Evolutionary conservation across 179 eudicot species (phyloP), one percentile per base, ranked within the genome.

Genomic region (Silene noctiflora): DNA sequence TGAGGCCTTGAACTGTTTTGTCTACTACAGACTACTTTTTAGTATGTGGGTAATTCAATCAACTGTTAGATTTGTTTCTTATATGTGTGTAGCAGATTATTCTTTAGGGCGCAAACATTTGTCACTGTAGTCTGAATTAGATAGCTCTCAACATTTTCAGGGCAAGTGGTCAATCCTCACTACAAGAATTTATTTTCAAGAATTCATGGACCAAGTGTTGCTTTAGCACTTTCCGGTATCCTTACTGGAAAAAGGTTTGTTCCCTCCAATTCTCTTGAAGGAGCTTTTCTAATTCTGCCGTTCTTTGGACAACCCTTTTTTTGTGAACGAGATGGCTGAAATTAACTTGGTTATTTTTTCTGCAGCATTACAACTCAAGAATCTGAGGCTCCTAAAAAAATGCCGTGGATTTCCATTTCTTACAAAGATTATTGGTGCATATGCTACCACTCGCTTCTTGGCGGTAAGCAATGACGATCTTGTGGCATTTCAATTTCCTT

Each of bases 161-260:
- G 96, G 60, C 86, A 93, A 79, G 72, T 93, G 74, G 83, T 96
- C 58, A 66, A 68, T 78, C 92, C 93, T 70, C 91, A 91, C 79
- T 93, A 85, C 80, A 79, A 77, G 67, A 67, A 76, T 35, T 55
- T 82, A 12, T 85, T 55, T 71, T 75, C 86, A 71, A 88, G 82
- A 62, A 80, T 88, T 75, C 83, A 86, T 19, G 73, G 86, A 68
- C 81, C 88, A 22, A 72, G 84, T 81, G 51, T 86, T 48, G 84
- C 87, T 46, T 88, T 90, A 73, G 84, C 88, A 53, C 85, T 89
- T 12, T 85, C 91, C 71, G 90, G 94, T 74, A 81, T 96, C 80
- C 91, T 96, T 48, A 90, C 85, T 0, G 99, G 99, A 62, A 89
- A 79, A 87, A 89, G 97, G 99, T 93, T 39, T 74, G 79, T 63